Percentiles rank a stretch among this genome's conserved stretches.
Evolutionary conservation across 495 filamentous ascomycete species (phyloP).

Genomic region (Penicillium mononematosum): DNA sequence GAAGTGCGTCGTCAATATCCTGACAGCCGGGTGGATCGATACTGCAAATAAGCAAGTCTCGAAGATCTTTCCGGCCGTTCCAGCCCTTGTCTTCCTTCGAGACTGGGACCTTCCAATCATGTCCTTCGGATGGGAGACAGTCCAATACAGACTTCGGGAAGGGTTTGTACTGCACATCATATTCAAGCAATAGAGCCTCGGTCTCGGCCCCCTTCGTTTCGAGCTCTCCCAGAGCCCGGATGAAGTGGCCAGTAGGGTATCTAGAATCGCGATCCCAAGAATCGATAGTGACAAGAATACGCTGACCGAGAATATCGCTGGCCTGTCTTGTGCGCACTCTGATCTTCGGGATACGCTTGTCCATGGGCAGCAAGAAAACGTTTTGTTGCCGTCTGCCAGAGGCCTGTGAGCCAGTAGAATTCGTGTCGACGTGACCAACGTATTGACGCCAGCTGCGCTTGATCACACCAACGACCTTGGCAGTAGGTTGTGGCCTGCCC

Average conservation of each 20-base stretch:
- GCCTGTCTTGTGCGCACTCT: conserved; percentile 88
- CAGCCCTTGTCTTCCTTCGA: conserved; percentile 78
- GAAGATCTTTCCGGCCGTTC: conserved; percentile 77
- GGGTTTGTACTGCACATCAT: conserved; percentile 95
- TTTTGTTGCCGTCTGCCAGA: conserved; percentile 82
- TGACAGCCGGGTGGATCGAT: conserved; percentile 96
- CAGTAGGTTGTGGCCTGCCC: conserved; percentile 83
- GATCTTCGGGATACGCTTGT: conserved; percentile 95
- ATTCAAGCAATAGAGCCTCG: conserved; percentile 89
- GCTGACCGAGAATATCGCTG: conserved; percentile 79
- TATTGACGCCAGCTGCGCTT: conserved; percentile 98
- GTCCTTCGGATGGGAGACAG: conserved; percentile 87
- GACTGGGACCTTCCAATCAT: conserved; percentile 86
- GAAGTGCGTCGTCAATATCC: conserved; percentile 96
- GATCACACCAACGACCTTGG: conserved; percentile 85
- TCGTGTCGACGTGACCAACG: conserved; percentile 88
- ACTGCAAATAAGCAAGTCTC: conserved; percentile 88
- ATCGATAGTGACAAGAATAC: conserved; percentile 93
- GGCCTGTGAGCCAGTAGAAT: conserved; percentile 68
- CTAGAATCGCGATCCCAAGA: conserved; percentile 90
- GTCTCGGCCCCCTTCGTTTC: conserved; percentile 96
- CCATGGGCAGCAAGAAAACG: conserved; percentile 95
- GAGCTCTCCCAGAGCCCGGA: conserved; percentile 86
- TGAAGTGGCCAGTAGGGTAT: conserved; percentile 90
- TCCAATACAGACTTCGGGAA: conserved; percentile 94